Percentiles rank a stretch among this genome's conserved stretches.
Conservation (phyloP, 768 basidiomycete genomes). For the Trametes meyenii region DNA sequence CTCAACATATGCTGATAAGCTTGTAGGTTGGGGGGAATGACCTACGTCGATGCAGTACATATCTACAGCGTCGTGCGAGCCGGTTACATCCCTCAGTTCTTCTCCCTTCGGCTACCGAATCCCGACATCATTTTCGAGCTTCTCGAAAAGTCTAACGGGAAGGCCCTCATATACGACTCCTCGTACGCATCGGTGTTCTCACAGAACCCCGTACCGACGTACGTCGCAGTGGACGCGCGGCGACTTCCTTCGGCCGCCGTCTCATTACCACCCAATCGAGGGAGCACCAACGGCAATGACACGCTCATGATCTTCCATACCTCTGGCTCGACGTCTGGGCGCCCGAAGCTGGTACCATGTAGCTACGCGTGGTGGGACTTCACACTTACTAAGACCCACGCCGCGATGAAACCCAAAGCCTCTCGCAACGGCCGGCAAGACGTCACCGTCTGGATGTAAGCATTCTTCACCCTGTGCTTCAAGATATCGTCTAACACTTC, state of each 20-base stretch:
- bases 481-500: constrained; percentile 26
- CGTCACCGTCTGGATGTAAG: constrained; percentile 75
- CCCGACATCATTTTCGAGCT: constrained; percentile 72
- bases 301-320: constrained; percentile 76
- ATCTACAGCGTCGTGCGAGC: constrained; percentile 78
- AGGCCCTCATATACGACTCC: constrained; percentile 62
- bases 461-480: constrained; percentile 18
- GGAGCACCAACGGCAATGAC: constrained; percentile 42
- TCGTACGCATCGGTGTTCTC: constrained; percentile 36
- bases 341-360: constrained; percentile 77
- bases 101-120: constrained; percentile 77
- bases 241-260: constrained; percentile 41
- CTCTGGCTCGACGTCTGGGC: constrained; percentile 80
- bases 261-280: constrained; percentile 43
- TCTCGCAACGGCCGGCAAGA: constrained; percentile 55
- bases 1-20: neutral
- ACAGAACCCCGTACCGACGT: constrained; percentile 51
- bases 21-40: constrained; percentile 70
- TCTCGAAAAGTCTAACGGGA: constrained; percentile 60
- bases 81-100: constrained; percentile 76
- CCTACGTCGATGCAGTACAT: constrained; percentile 70
- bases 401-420: constrained; percentile 45
- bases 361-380: constrained; percentile 68
- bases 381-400: constrained; percentile 59
- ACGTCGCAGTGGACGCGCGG: constrained; percentile 47